Base-by-base conservation (phyloP, 495 filamentous ascomycete species). In the Trichoderma asperelloides region DNA sequence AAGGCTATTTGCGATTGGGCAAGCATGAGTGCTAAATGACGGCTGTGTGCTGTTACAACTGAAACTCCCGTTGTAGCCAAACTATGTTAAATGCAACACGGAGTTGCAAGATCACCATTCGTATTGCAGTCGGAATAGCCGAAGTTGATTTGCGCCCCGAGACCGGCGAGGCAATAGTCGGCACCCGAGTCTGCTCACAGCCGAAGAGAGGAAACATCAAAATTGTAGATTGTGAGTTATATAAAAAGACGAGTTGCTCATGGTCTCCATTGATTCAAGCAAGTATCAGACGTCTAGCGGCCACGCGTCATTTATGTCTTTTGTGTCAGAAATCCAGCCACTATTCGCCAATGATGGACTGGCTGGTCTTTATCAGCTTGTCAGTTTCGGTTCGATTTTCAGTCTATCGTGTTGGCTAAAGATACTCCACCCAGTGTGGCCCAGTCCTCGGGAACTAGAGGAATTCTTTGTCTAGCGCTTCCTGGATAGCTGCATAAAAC, bases 391-490 rank as follows among this genome's bases (percentile, higher is more conserved):
- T 13, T 47, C 9, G 30, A 1, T 25, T 60, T 25, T 27, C 55
- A 33, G 23, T 25, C 2, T 25, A 60, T 60, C 55, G 13, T 15
- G 55, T 60, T 30, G 55, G 28, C 27, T 13, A 9, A 25, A 23
- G 21, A 18, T 57, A 25, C 55, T 60, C 55, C 55, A 60, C 55
- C 55, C 55, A 60, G 55, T 60, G 55, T 60, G 25, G 25, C 55
- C 55, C 55, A 60, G 25, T n/a, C 9, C 27, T 60, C 55, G 55
- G 55, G 55, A 60, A 30, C 55, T 60, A 60, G 55, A 11, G 23
- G 23, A 60, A 30, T 28, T 60, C 25, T 60, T 21, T 60, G 7
- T 60, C 25, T 60, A 60, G 55, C 9, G 49, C 55, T 28, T 12
- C 23, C 55, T 60, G 23, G 55, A 60, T 60, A 60, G 55, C 15